Evolutionary conservation across 148 eudicot species (phyloP).

Genomic region (Silene latifolia): DNA sequence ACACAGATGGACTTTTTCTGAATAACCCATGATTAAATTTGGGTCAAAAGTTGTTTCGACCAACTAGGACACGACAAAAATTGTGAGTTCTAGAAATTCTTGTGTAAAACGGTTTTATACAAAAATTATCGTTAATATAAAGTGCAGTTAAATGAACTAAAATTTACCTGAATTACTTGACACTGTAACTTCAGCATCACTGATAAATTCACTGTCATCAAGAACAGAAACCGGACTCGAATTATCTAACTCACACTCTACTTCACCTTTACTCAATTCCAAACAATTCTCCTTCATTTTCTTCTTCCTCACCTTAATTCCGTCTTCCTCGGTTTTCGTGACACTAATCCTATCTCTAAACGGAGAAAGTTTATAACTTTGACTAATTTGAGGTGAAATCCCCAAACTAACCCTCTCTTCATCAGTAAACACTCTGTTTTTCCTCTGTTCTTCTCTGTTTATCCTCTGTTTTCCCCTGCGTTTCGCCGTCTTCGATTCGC

Average conservation of each 20-base stretch:
- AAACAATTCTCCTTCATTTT: too few species aligned
- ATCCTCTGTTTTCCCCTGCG: constrained; percentile 30
- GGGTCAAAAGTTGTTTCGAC: too few species aligned
- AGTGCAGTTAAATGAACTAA: not conserved
- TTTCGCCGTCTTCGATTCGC: constrained; percentile 23
- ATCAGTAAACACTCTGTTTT: constrained; percentile 23
- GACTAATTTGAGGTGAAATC: constrained; percentile 21
- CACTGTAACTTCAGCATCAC: constrained; percentile 38
- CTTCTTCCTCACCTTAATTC: constrained; percentile 25
- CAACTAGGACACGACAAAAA: too few species aligned
- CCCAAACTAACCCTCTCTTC: constrained; percentile 31
- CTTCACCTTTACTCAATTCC: constrained; percentile 37
- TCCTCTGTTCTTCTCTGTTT: constrained; percentile 35
- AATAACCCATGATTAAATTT: too few species aligned
- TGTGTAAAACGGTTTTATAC: too few species aligned
- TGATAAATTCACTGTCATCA: constrained; percentile 45
- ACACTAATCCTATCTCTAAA: constrained; percentile 16
- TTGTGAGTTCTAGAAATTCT: too few species aligned
- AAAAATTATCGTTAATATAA: too few species aligned
- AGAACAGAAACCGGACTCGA: constrained; percentile 86
- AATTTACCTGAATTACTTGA: constrained; percentile 39
- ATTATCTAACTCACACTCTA: constrained; percentile 53
- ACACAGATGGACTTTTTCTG: too few species aligned
- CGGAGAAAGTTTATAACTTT: constrained; percentile 23
- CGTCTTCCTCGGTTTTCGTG: constrained; percentile 21